A percentile compares a stretch with the other conserved stretches of the same genome.
Evolutionary conservation across 176 grass and related monocot genomes (phyloP).

Genomic region (Rhynchospora tenuis): DNA sequence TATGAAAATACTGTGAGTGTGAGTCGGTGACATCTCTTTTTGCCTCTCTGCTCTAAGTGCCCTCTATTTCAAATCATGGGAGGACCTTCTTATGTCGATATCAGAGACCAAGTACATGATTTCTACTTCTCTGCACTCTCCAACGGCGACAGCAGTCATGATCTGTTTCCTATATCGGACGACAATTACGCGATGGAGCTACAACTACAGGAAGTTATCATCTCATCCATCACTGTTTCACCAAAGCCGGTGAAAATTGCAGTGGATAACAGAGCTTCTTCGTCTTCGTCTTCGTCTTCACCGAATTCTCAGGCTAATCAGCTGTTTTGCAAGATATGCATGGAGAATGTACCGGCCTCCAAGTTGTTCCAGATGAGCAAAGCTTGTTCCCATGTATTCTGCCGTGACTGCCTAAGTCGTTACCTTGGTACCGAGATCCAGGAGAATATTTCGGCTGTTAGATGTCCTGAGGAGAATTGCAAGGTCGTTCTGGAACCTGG

Average conservation of each 20-base stretch:
- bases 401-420: conserved; percentile 29
- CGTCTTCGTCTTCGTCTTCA: background rate
- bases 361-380: conserved; percentile 15
- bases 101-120: conserved; percentile 38
- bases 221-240: conserved; percentile 2
- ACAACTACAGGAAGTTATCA: conserved; percentile 59
- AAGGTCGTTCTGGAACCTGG: conserved; percentile 3
- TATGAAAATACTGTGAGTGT: too few relatives aligned
- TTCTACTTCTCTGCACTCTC: conserved; percentile 51
- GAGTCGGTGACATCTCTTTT: too few relatives aligned
- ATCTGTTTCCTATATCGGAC: conserved; percentile 55
- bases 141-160: conserved; percentile 20
- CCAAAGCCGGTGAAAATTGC: background rate
- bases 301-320: background rate
- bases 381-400: conserved; percentile 57
- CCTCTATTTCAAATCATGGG: conserved; percentile 17
- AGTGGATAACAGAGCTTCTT: background rate
- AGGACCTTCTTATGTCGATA: background rate
- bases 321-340: conserved; percentile 60
- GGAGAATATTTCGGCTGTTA: conserved; percentile 17
- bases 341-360: conserved; percentile 28
- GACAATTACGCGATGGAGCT: conserved; percentile 59
- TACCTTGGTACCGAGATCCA: conserved; percentile 49
- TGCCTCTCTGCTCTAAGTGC: too few relatives aligned
- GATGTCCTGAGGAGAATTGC: conserved; percentile 54